Conservation (phyloP, 2,329 filamentous ascomycete species). For the Ophiocordyceps sinensis region DNA sequence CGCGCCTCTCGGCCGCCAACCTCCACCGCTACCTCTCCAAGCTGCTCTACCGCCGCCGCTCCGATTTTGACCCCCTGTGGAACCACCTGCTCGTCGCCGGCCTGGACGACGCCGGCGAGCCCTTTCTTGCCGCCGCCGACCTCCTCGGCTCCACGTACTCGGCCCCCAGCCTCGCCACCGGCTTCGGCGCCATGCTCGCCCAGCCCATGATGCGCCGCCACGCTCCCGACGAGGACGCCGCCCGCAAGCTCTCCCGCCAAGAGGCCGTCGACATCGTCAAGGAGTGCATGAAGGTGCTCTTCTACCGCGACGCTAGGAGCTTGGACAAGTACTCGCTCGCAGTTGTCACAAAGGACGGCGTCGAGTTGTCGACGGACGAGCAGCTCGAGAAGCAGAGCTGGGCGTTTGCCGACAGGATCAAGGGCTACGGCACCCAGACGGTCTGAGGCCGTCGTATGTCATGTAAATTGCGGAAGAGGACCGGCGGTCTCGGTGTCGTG, state of each 20-base stretch:
- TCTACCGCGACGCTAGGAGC: conserved; percentile 90
- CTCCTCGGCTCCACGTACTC: conserved; percentile 86
- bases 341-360: conserved; percentile 75
- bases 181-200: conserved; percentile 84
- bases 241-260: conserved; percentile 58
- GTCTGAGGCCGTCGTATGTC: conserved; percentile 21
- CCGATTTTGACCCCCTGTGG: conserved; percentile 95
- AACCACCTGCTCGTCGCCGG: conserved; percentile 89
- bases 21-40: conserved; percentile 94
- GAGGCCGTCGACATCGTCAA: conserved; percentile 67
- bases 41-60: conserved; percentile 88
- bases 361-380: conserved; percentile 72
- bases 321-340: conserved; percentile 86
- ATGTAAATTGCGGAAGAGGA: neutral
- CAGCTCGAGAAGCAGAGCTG: conserved; percentile 92
- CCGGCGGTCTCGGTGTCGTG: no score
- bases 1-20: conserved; percentile 71
- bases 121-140: conserved; percentile 86
- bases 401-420: conserved; percentile 92
- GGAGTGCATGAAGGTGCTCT: conserved; percentile 97
- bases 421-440: conserved; percentile 82
- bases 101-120: conserved; percentile 61
- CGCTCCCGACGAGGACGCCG: conserved; percentile 71
- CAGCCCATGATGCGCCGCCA: conserved; percentile 77
- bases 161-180: conserved; percentile 78